A percentile compares a stretch with the other conserved stretches of the same genome.
Evolutionary conservation across 202 grass and related monocot species (phyloP).

Genomic region (Zizania palustris): DNA sequence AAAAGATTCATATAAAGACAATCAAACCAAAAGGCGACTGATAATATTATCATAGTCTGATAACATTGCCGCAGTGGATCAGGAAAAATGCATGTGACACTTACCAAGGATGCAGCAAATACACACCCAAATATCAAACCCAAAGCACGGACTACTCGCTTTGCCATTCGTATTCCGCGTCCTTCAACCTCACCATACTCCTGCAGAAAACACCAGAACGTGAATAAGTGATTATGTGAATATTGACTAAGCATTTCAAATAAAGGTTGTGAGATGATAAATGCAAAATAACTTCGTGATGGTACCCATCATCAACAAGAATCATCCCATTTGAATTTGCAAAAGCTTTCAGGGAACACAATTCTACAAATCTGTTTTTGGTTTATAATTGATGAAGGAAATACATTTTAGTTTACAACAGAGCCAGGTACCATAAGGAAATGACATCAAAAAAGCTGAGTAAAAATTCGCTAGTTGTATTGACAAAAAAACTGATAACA

Average conservation of each 20-base stretch:
- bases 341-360: constrained; percentile 7
- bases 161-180: constrained; percentile 84
- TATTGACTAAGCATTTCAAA: constrained; percentile 10
- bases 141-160: constrained; percentile 83
- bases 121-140: constrained; percentile 89
- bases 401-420: background rate
- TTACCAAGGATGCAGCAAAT: constrained; percentile 73
- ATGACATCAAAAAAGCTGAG: background rate
- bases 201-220: constrained; percentile 49
- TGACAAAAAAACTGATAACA: constrained; percentile 25
- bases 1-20: constrained; percentile 32
- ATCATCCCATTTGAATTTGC: constrained; percentile 9
- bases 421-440: background rate
- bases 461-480: background rate
- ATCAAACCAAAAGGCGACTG: constrained; percentile 26
- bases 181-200: constrained; percentile 94
- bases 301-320: constrained; percentile 7
- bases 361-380: background rate
- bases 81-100: constrained; percentile 36
- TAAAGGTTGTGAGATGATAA: background rate
- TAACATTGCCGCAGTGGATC: constrained; percentile 33
- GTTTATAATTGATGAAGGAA: background rate
- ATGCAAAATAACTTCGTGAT: constrained; percentile 7
- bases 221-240: constrained; percentile 19
- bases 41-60: background rate